Base-by-base conservation (phyloP, 2,329 filamentous ascomycete genomes). In the Alternaria ethzedia region DNA sequence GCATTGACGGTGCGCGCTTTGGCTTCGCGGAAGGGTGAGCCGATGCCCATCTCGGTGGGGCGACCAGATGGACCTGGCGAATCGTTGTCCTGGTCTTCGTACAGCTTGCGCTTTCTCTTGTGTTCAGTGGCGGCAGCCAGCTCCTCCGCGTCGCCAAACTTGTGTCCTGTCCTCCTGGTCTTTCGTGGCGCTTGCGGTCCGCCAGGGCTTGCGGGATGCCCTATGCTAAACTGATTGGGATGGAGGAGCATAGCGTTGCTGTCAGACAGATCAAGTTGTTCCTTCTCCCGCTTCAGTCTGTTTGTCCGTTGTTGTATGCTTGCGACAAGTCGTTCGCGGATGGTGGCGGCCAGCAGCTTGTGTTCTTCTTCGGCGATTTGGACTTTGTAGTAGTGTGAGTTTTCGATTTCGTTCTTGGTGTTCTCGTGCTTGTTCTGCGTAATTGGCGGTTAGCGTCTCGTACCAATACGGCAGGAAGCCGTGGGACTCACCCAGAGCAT, bases 401-500 rank as follows among this genome's bases (percentile, higher is more conserved):
- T 85, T 36, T 86, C 83, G 65, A 89, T 83, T 65, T 88, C 83
- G 64, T 85, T 83, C 32, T 88, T 82, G 41, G 82, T 83, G 60
- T 84, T 83, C 64, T 87, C 82, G 75, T 89, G 86, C 59, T 86
- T 85, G 72, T 87, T 85, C 87, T 90, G 57, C 28, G 54, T 17
- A 11, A 43, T 20, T n/a, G 13, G 36, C 8, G 28, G 52, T 77
- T 61, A 75, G 74, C 60, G 20, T 50, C 32, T 43, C 28, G 32
- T 15, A 20, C n/a, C 25, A 23, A 46, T 17, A 32, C 41, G 25
- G 13, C 20, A 17, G 28, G 47, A 44, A 36, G 50, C 17, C 43
- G 46, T 17, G 41, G 25, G 54, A 54, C 88, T 75, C 85, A 97
- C 96, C 86, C 91, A 91, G 69, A 97, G 87, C 75, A 90, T 88